Evolutionary conservation across 2,329 filamentous ascomycete species (phyloP).

Genomic region (Penicillium glabrum): DNA sequence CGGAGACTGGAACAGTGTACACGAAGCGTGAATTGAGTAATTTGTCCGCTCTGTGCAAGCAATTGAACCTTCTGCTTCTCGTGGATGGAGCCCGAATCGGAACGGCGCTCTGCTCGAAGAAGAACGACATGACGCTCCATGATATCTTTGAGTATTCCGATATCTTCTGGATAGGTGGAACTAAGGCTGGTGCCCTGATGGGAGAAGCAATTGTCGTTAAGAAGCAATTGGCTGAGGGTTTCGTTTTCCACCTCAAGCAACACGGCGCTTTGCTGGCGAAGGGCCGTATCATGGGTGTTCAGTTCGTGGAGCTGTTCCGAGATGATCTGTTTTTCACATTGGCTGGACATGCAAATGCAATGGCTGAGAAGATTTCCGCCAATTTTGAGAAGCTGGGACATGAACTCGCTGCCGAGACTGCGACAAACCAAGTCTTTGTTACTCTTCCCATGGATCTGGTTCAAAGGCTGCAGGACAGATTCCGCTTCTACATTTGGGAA

Average conservation of each 20-base stretch:
- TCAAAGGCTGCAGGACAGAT: slow-evolving; percentile 42
- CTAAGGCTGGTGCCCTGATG: slow-evolving; percentile 53
- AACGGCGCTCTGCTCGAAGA: slow-evolving; percentile 43
- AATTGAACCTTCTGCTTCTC: slow-evolving; percentile 44
- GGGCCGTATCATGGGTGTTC: slow-evolving; percentile 50
- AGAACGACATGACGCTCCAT: slow-evolving; percentile 45
- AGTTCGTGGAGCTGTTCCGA: slow-evolving; percentile 53
- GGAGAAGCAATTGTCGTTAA: slow-evolving; percentile 55
- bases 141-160: slow-evolving; percentile 52
- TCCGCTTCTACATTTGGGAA: slow-evolving; percentile 53
- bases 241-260: slow-evolving; percentile 54
- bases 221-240: slow-evolving; percentile 46
- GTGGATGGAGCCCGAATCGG: slow-evolving; percentile 52
- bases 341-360: slow-evolving; percentile 46
- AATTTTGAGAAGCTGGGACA: slow-evolving; percentile 47
- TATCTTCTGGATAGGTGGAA: slow-evolving; percentile 57
- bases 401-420: slow-evolving; percentile 44
- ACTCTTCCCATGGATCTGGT: slow-evolving; percentile 43
- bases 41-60: slow-evolving; percentile 46
- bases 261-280: slow-evolving; percentile 54
- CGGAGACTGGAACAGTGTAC: slow-evolving; percentile 53
- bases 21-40: slow-evolving; percentile 43
- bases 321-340: slow-evolving; percentile 49
- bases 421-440: slow-evolving; percentile 56
- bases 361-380: slow-evolving; percentile 46